phyloP scores from a whole-genome alignment of 768 basidiomycete species.

The Auriscalpium orientale region DNA sequence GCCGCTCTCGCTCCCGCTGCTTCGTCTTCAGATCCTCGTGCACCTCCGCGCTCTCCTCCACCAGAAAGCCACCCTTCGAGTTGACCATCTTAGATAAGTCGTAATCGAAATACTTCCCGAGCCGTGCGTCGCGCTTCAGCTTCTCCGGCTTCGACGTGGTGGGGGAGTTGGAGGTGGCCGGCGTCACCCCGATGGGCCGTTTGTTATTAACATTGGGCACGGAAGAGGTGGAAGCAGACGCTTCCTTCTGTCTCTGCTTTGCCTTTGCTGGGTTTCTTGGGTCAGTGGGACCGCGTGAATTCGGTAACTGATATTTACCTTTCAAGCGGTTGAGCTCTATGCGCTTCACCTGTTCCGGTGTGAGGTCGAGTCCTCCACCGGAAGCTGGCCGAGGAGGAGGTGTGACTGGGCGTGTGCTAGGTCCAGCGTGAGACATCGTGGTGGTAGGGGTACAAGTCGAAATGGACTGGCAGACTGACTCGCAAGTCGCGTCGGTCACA shows the following conservation, averaged over 20 bases:
- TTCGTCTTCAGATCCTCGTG: constrained; percentile 69
- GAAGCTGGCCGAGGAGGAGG: constrained; percentile 28
- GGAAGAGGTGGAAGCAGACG: constrained; percentile 40
- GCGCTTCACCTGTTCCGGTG: constrained; percentile 62
- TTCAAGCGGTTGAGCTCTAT: constrained; percentile 75
- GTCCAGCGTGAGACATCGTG: constrained; percentile 12
- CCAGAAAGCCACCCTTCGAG: constrained; percentile 89
- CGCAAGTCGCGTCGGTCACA: background rate
- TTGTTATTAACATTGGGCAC: constrained; percentile 64
- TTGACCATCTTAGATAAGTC: constrained; percentile 96
- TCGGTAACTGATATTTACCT: constrained; percentile 34
- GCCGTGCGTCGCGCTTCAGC: constrained; percentile 65
- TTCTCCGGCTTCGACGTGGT: constrained; percentile 42
- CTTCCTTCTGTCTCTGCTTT: constrained; percentile 59
- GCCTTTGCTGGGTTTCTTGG: constrained; percentile 52
- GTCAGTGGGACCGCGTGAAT: background rate
- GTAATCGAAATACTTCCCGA: constrained; percentile 95
- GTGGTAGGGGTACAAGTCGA: background rate
- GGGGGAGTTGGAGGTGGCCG: constrained; percentile 54
- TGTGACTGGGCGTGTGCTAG: constrained; percentile 27
- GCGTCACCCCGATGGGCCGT: constrained; percentile 52
- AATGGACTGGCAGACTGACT: constrained; percentile 5
- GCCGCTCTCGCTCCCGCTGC: constrained; percentile 75
- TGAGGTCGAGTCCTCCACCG: constrained; percentile 25
- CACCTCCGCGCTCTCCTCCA: constrained; percentile 79